Evolutionary conservation across 768 basidiomycete species (phyloP).

Genomic region (Leccinellum luteum): DNA sequence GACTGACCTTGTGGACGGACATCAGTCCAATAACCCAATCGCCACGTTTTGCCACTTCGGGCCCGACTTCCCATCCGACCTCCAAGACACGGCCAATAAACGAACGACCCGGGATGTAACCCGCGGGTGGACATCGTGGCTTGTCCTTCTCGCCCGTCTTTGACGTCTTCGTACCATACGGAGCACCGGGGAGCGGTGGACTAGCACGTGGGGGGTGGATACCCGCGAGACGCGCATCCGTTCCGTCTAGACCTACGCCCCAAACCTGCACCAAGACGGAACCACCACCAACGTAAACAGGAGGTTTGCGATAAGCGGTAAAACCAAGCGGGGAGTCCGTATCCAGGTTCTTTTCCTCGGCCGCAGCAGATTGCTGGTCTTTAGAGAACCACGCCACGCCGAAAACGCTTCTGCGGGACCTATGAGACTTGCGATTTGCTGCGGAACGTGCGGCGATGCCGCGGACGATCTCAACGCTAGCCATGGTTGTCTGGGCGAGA

Average conservation of each 20-base stretch:
- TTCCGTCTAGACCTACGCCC: constrained; percentile 79
- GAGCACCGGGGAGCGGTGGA: constrained; percentile 15
- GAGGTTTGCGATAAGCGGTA: constrained; percentile 70
- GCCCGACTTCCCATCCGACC: constrained; percentile 66
- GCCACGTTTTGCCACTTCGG: constrained; percentile 57
- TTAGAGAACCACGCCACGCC: constrained; percentile 31
- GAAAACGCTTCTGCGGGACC: constrained; percentile 24
- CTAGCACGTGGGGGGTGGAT: constrained; percentile 29
- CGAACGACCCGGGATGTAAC: constrained; percentile 84
- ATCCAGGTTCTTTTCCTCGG: constrained; percentile 10
- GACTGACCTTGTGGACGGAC: constrained; percentile 74
- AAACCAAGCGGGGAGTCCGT: constrained; percentile 51
- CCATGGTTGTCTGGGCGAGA: constrained; percentile 86
- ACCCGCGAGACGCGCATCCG: constrained; percentile 67
- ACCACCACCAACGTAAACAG: constrained; percentile 62
- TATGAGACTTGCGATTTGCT: constrained; percentile 15
- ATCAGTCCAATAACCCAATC: constrained; percentile 87
- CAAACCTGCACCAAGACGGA: constrained; percentile 85
- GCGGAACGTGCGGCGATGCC: constrained; percentile 40
- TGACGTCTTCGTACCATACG: constrained; percentile 19
- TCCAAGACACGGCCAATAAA: constrained; percentile 84
- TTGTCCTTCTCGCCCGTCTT: constrained; percentile 27
- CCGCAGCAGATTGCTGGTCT: constrained; percentile 14
- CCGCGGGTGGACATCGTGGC: constrained; percentile 38
- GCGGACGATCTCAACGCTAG: constrained; percentile 73